Evolutionary conservation across 164 flowering plant genomes (phyloP).

Genomic region (Annona squamosa): DNA sequence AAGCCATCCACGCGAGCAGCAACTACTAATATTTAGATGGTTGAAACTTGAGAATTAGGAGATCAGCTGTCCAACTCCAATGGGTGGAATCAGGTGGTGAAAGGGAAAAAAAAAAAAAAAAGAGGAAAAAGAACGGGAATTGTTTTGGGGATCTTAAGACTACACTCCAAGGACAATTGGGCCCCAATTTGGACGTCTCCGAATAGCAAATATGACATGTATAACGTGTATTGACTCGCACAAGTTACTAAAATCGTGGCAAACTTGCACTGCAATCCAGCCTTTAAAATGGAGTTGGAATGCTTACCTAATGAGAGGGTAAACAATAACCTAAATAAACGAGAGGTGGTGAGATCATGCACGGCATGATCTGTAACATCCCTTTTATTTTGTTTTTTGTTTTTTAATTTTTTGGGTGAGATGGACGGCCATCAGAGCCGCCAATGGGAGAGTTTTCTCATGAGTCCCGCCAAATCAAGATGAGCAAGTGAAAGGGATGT

Average conservation of each 20-base stretch:
- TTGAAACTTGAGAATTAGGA: too few relatives aligned
- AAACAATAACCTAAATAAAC: too few relatives aligned
- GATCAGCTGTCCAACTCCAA: too few relatives aligned
- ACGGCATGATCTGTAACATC: background rate
- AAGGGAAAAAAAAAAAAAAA: too few relatives aligned
- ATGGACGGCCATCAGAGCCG: background rate
- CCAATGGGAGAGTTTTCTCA: background rate
- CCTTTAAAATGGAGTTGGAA: background rate
- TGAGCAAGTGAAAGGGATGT: background rate
- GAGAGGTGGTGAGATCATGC: background rate
- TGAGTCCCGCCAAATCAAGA: background rate
- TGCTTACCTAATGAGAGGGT: background rate
- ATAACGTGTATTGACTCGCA: background rate
- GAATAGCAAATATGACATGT: background rate
- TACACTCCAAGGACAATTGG: too few relatives aligned
- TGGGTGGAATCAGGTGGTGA: too few relatives aligned
- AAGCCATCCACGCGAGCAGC: too few relatives aligned
- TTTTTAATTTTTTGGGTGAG: background rate
- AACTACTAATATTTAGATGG: too few relatives aligned
- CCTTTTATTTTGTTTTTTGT: too few relatives aligned
- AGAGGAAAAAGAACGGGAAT: too few relatives aligned
- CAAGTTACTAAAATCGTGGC: background rate
- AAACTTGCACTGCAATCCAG: background rate
- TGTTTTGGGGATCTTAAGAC: too few relatives aligned
- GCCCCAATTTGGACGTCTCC: background rate